Base-by-base conservation (phyloP, 306 rosid species). In the Glycine tomentella region DNA sequence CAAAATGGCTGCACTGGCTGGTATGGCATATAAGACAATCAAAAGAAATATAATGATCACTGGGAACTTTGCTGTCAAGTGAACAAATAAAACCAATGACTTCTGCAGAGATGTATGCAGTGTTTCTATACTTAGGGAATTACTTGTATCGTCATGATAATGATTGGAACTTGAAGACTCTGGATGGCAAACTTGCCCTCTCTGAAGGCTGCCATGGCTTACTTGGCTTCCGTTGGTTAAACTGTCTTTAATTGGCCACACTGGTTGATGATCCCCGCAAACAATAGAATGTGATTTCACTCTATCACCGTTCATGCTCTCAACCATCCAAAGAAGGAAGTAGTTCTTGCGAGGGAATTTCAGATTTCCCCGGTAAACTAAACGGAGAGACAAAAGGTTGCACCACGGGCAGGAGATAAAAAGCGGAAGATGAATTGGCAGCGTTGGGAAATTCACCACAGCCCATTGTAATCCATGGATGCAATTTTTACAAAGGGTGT, bases 401-500 rank as follows among this genome's bases (percentile, higher is more conserved):
- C 97, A 93, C 97, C 97, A 93, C 8, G 97, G 97, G 85, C 97
- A 93, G 59, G 97, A 90, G 63, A 93, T 90, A 59, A 91, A 93
- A 58, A 91, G 97, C 4, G 97, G 97, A 75, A 93, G 97, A 86
- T 91, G 94, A 84, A 93, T 77, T 0, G 97, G 97, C 17, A 91
- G 78, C 1, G 91, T 91, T 51, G 97, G 97, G 49, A 90, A 86
- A 78, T 91, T 93, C 84, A 91, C 91, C 58, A 91, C 92, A 16
- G 94, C 94, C 97, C 97, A 93, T 70, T 91, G 94, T 79, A 93
- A 80, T 51, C 97, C 94, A 72, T 91, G 74, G 74, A 93, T 90
- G 89, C 97, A 93, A 76, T 90, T 91, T 85, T 93, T 93, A 82
- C 97, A 93, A 42, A 93, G 97, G 59, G 97, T 93, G 82, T 93